These are phyloP conservation scores for Penicillium sclerotigenum DNA, from an alignment of 2,329 filamentous ascomycete species.

Conservation along the genomic window DNA sequence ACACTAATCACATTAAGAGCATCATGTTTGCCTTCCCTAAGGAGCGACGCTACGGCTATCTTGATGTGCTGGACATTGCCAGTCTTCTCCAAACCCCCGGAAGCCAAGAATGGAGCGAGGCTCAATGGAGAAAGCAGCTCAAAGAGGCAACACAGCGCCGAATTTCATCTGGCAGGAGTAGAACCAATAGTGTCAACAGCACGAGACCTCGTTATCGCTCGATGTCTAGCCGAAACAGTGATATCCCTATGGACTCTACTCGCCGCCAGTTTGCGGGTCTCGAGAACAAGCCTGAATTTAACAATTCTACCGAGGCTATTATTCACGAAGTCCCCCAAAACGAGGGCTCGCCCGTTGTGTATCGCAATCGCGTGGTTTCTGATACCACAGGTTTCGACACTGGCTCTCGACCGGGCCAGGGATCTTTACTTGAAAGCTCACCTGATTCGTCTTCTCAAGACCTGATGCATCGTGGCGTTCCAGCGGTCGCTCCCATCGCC, in stretches of 20 bases:
- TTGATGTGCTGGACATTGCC: conserved; percentile 83
- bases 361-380: conserved; percentile 33
- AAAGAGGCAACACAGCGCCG: conserved; percentile 75
- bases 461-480: conserved; percentile 24
- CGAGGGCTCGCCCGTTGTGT: conserved; percentile 18
- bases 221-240: conserved; percentile 34
- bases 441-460: conserved; percentile 40
- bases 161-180: conserved; percentile 38
- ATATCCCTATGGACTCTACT: conserved; percentile 32
- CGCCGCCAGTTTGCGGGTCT: conserved; percentile 21
- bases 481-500: conserved; percentile 27
- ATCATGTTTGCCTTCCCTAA: conserved; percentile 98
- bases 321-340: conserved; percentile 27
- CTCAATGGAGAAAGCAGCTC: conserved; percentile 82
- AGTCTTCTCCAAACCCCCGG: conserved; percentile 74
- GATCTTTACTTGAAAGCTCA: conserved; percentile 27
- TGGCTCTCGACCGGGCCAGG: conserved; percentile 13
- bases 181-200: conserved; percentile 55
- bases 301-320: conserved; percentile 38
- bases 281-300: conserved; percentile 28
- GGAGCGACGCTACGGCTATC: conserved; percentile 80
- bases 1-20: conserved; percentile 79
- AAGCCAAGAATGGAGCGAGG: conserved; percentile 74
- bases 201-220: conserved; percentile 46
- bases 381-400: conserved; percentile 30